Evolutionary conservation across 352 stramenopile genomes (phyloP), one percentile per base, ranked within the genome.

Genomic region (Pythium volutum): DNA sequence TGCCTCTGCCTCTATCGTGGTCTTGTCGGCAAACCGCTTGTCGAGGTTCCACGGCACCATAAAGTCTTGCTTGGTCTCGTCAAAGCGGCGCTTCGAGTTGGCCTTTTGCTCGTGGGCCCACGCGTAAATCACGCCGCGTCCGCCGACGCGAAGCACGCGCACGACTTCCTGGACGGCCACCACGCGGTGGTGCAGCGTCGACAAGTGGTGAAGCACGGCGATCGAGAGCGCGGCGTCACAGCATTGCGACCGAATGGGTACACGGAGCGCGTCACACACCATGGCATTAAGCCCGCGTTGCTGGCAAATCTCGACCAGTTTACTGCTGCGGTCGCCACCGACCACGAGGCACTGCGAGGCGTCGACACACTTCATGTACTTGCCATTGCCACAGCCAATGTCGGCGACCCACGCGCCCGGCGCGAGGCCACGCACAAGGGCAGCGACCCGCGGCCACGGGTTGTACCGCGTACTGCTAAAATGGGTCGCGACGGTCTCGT

Each of bases 31-130:
- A 27, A 67, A 67, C 23, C 83, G 83, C 69, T 87, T 86, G 68
- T 95, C 84, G 3, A 95, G 58, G 63, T 93, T 92, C 84, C 86
- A 95, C 20, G 86, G 86, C 47, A 95, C 84, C 81, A 95, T 93
- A 50, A 91, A 95, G 57, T 95, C 86, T 69, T 95, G 86, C 23
- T 73, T 75, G 15, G 61, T 52, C 2, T 67, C 71, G 22, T 89
- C 81, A 57, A 95, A 95, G 18, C 83, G 76, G 11, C 86, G 84
- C 68, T 82, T 80, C 55, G 86, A 95, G 23, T 81, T 77, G 38
- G 73, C 66, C 57, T 84, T 82, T 47, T 95, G 87, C 48, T 95
- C 87, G 67, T 95, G 84, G 0, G 87, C 87, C 87, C 87, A 95
- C 14, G 87, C 87, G 62, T 94, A 95, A 66, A 95, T 89, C 25